Conservation (phyloP, 1,284 basidiomycete species). For the Sphagnurus paluster region DNA sequence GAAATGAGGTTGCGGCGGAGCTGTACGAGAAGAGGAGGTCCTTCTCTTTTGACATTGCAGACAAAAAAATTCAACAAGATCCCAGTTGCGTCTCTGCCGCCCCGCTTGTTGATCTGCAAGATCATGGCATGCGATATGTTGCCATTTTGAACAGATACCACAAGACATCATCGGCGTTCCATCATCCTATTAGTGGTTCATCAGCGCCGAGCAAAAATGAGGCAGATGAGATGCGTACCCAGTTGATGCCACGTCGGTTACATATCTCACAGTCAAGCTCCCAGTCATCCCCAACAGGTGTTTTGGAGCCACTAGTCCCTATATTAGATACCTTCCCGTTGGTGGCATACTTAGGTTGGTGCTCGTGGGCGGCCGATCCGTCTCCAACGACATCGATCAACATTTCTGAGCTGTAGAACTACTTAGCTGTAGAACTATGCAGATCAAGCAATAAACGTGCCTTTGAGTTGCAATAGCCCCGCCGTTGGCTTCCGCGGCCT, state of each 20-base stretch:
- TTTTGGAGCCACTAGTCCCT: slow-evolving; percentile 33
- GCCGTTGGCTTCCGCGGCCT: slow-evolving; percentile 12
- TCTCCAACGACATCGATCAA: slow-evolving; percentile 14
- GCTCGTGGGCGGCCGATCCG: background rate
- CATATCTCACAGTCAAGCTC: slow-evolving; percentile 86
- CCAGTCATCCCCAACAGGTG: slow-evolving; percentile 66
- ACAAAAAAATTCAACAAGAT: slow-evolving; percentile 66
- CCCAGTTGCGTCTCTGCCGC: slow-evolving; percentile 68
- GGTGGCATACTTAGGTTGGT: background rate
- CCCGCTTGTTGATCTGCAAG: slow-evolving; percentile 57
- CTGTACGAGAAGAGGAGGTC: slow-evolving; percentile 1
- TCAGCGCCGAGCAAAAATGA: slow-evolving; percentile 1
- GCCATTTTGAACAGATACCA: slow-evolving; percentile 79
- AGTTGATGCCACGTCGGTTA: slow-evolving; percentile 63
- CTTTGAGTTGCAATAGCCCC: slow-evolving; percentile 16
- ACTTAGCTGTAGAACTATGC: background rate
- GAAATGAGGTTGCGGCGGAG: slow-evolving; percentile 2
- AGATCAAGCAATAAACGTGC: slow-evolving; percentile 19
- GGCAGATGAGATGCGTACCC: slow-evolving; percentile 43
- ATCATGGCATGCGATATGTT: slow-evolving; percentile 80
- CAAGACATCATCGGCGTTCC: slow-evolving; percentile 77
- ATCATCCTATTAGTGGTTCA: slow-evolving; percentile 56
- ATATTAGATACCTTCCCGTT: background rate
- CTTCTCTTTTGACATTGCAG: slow-evolving; percentile 40
- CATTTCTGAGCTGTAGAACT: slow-evolving; percentile 10